Conservation (phyloP, 805 yeast species). For the Candida orba region DNA sequence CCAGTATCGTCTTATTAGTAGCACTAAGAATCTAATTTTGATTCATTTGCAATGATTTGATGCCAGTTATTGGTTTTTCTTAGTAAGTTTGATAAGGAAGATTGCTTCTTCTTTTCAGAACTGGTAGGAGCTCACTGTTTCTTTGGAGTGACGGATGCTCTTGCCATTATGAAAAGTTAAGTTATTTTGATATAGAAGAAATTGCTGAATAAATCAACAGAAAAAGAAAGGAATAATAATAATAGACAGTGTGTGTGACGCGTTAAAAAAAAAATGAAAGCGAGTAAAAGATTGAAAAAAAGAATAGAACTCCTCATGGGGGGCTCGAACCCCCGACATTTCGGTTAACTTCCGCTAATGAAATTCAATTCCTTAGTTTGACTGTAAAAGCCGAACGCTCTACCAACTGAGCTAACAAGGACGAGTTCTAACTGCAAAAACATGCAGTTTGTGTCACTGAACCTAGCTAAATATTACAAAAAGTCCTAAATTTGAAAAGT, state of each 20-base stretch:
- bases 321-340: slow-evolving; percentile 2
- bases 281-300: not conserved
- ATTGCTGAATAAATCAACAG: too few relatives aligned
- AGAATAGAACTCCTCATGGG: slow-evolving; percentile 2
- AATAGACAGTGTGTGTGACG: not conserved
- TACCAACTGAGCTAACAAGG: slow-evolving; percentile 7
- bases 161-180: not conserved
- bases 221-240: too few relatives aligned
- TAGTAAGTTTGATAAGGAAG: slow-evolving; percentile 10
- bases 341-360: too few relatives aligned
- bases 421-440: slow-evolving; percentile 4
- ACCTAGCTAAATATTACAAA: too few relatives aligned
- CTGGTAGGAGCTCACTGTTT: not conserved
- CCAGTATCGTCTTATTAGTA: not conserved
- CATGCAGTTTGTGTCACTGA: too few relatives aligned
- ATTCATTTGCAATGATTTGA: not conserved
- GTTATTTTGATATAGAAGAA: too few relatives aligned
- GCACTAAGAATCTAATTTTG: not conserved
- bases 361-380: too few relatives aligned
- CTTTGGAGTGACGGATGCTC: slow-evolving; percentile 1
- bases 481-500: too few relatives aligned
- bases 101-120: slow-evolving; percentile 9
- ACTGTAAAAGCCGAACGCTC: too few relatives aligned
- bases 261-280: not conserved
- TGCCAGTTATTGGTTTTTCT: slow-evolving; percentile 1